Percentiles rank a stretch among this genome's conserved stretches.
Evolutionary conservation across 2,329 filamentous ascomycete genomes (phyloP).

Genomic region (Sclerotinia borealis): DNA sequence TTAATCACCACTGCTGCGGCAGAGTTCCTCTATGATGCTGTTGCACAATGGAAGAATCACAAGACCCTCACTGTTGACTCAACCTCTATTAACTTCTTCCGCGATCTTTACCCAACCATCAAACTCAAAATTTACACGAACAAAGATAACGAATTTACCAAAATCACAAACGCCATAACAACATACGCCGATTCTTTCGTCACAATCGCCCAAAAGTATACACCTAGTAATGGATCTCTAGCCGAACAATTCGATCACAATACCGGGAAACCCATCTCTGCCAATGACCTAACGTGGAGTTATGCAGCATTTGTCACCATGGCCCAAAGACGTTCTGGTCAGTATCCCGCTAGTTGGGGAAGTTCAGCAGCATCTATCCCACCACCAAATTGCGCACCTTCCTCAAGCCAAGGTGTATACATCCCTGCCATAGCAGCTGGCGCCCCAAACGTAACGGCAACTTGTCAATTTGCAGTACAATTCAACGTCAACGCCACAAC

Average conservation of each 20-base stretch:
- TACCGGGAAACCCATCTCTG: slow-evolving; percentile 51
- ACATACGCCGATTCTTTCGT: slow-evolving; percentile 56
- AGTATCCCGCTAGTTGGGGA: slow-evolving; percentile 51
- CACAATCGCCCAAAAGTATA: slow-evolving; percentile 43
- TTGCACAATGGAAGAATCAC: slow-evolving; percentile 61
- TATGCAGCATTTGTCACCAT: slow-evolving; percentile 64
- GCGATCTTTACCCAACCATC: slow-evolving; percentile 54
- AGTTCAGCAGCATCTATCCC: slow-evolving; percentile 39
- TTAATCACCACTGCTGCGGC: slow-evolving; percentile 69
- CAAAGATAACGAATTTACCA: slow-evolving; percentile 43
- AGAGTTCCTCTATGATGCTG: slow-evolving; percentile 71
- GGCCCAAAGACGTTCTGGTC: slow-evolving; percentile 46
- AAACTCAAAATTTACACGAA: slow-evolving; percentile 57
- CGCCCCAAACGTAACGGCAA: slow-evolving; percentile 28
- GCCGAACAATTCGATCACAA: slow-evolving; percentile 60
- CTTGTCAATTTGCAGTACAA: slow-evolving; percentile 34
- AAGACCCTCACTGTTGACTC: slow-evolving; percentile 58
- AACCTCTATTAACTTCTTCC: slow-evolving; percentile 66
- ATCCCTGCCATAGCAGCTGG: slow-evolving; percentile 41
- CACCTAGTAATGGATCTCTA: slow-evolving; percentile 52
- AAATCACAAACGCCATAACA: slow-evolving; percentile 49
- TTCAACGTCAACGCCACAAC: slow-evolving; percentile 44
- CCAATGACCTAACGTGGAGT: slow-evolving; percentile 66
- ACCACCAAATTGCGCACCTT: slow-evolving; percentile 43
- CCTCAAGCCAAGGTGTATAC: slow-evolving; percentile 46